phyloP scores from a whole-genome alignment of 75 land plant species.

The Larix kaempferi region DNA sequence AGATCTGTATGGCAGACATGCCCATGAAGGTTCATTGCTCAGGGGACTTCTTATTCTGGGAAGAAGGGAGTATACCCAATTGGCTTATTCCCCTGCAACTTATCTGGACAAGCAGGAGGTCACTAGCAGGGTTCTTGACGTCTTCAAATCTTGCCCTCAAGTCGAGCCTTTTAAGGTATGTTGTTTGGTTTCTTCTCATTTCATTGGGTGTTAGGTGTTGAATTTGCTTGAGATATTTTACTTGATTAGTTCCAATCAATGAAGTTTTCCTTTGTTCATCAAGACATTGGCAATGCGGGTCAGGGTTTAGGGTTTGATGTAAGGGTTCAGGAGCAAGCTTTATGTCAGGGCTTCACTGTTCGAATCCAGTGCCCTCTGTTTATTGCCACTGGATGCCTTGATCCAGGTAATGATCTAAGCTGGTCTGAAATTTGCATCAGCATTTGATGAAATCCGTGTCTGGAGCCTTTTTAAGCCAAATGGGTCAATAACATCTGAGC shows the following conservation, averaged over 20 bases:
- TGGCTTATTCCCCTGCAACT: constrained; percentile 15
- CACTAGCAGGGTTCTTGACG: constrained; percentile 12
- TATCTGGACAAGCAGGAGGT: constrained; percentile 21
- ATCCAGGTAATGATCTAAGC: neutral
- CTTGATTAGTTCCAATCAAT: neutral
- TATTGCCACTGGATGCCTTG: neutral
- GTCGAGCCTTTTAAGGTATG: constrained; percentile 21
- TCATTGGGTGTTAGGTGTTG: neutral
- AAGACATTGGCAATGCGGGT: neutral
- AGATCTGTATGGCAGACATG: neutral
- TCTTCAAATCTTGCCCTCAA: constrained; percentile 20
- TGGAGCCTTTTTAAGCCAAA: neutral
- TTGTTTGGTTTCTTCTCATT: neutral
- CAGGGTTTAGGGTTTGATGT: neutral
- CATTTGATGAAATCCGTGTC: neutral
- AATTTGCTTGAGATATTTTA: neutral
- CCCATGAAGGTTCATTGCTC: neutral
- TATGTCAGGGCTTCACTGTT: no score
- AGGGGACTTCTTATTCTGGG: neutral
- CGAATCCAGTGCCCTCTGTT: neutral
- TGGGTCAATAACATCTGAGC: neutral
- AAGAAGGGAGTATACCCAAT: constrained; percentile 5
- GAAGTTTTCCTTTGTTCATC: neutral
- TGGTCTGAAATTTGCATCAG: neutral
- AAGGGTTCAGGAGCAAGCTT: neutral